These are phyloP conservation scores for Thecamonas trahens DNA, from an alignment of 78 protist species.

Conservation along the genomic window DNA sequence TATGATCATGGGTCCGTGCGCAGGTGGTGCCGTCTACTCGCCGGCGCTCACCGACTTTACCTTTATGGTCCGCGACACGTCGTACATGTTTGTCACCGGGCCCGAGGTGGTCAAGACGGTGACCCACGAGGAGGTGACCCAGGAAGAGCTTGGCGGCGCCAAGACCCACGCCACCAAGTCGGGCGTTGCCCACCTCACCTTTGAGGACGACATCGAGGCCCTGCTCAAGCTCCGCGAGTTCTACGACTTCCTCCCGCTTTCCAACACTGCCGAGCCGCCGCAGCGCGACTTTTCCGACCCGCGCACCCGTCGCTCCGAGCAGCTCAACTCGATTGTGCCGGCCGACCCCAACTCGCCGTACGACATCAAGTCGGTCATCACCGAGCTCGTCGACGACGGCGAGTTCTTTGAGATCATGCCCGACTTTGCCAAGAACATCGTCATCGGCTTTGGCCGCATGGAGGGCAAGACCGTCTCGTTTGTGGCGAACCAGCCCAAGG, in stretches of 20 bases:
- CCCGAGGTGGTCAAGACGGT: slow-evolving; percentile 94
- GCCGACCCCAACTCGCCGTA: slow-evolving; percentile 82
- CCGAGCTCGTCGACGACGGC: slow-evolving; percentile 76
- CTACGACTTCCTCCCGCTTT: slow-evolving; percentile 65
- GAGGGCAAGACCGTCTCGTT: slow-evolving; percentile 92
- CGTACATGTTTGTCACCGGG: slow-evolving; percentile 95
- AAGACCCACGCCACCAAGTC: slow-evolving; percentile 71
- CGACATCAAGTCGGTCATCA: slow-evolving; percentile 89
- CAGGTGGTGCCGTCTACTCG: slow-evolving; percentile 94
- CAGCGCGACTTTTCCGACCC: slow-evolving; percentile 43
- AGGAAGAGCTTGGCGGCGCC: slow-evolving; percentile 95
- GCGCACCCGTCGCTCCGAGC: slow-evolving; percentile 1
- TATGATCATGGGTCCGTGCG: slow-evolving; percentile 96
- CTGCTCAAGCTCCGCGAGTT: slow-evolving; percentile 60
- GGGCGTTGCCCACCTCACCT: slow-evolving; percentile 78
- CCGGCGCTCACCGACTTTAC: slow-evolving; percentile 95
- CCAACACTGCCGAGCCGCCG: slow-evolving; percentile 67
- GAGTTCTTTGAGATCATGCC: slow-evolving; percentile 89
- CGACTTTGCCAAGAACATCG: slow-evolving; percentile 84
- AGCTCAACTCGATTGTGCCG: slow-evolving; percentile 54
- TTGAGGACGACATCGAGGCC: slow-evolving; percentile 85
- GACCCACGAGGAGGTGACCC: slow-evolving; percentile 71
- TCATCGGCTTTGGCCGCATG: slow-evolving; percentile 88
- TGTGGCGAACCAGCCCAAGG: slow-evolving; percentile 95
- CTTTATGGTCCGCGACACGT: slow-evolving; percentile 86